Conservation (phyloP, 192 early-diverging fungal species). For the Coemansia sp. region DNA sequence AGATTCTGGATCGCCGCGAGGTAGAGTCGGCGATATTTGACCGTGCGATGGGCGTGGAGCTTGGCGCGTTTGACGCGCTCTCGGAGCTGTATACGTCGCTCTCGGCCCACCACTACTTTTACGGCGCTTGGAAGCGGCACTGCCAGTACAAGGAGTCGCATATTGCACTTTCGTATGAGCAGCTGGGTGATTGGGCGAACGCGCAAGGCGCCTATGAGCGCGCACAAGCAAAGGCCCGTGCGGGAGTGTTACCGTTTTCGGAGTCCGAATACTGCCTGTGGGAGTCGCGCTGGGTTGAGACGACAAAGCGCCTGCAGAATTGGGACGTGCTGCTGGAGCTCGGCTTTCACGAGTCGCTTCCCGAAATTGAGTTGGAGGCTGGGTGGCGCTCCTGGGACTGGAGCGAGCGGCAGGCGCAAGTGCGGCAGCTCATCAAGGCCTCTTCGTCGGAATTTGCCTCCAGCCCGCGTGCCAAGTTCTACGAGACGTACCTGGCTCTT, state of each 20-base stretch:
- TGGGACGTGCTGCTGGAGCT: conserved; percentile 97
- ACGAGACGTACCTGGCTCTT: conserved; percentile 83
- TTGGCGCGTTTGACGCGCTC: conserved; percentile 87
- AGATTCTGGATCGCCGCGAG: conserved; percentile 53
- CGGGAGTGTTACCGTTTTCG: conserved; percentile 79
- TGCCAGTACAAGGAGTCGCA: conserved; percentile 92
- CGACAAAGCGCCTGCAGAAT: conserved; percentile 88
- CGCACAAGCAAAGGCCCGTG: conserved; percentile 89
- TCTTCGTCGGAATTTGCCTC: conserved; percentile 63
- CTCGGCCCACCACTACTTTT: conserved; percentile 92
- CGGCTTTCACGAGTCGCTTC: conserved; percentile 84
- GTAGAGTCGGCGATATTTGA: conserved; percentile 46
- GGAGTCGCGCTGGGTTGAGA: conserved; percentile 96
- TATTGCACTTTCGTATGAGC: conserved; percentile 93
- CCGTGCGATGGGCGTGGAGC: conserved; percentile 66
- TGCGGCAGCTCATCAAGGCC: conserved; percentile 69
- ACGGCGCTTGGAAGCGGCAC: conserved; percentile 88
- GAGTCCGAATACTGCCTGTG: conserved; percentile 96
- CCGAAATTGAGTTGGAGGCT: conserved; percentile 85
- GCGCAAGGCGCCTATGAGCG: conserved; percentile 91
- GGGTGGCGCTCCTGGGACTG: conserved; percentile 97
- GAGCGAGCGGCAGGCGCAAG: conserved; percentile 65
- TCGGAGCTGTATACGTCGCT: conserved; percentile 79
- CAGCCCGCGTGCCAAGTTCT: conserved; percentile 76
- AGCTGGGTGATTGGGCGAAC: conserved; percentile 88